Evolutionary conservation across 1,139 yeast species (phyloP), one percentile per base, ranked within the genome.

Genomic region (Geotrichum klebahnii): DNA sequence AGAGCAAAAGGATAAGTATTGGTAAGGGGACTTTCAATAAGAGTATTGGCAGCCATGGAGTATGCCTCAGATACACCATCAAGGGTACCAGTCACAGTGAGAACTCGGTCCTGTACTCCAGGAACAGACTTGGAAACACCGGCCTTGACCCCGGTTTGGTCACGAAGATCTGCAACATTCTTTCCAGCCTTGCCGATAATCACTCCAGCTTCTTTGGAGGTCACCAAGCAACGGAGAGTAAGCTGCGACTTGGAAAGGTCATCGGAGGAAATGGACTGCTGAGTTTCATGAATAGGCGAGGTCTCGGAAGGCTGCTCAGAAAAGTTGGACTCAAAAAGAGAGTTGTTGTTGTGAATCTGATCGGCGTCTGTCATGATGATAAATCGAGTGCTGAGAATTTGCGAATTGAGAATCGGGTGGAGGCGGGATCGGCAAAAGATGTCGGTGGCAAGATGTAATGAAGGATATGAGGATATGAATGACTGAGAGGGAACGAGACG

Each of bases 201-300:
- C 56, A 90, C 85, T 17, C 96, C 96, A 12, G 96, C 90, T 67
- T 89, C 97, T 64, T 84, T 85, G 51, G 94, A 80, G 10, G 94
- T 80, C 20, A 89, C 87, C 40, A 89, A 73, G 1, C 89, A 79
- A 58, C 96, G 75, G 31, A 69, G 54, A 9, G 72, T 66, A 26
- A 67, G 44, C 24, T 46, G 49, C 20, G 53, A 35, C 17, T 39
- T 41, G 28, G 49, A 36, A 17, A 53, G 40, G 14, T 53, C 55
- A 17, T 50, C 53, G 29, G 44, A 33, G 14, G 53, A 41, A 26
- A 49, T 14, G 10, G 47, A 20, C 4, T 20, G 37, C 44, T 40
- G 38, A 20, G 48, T 6, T 26, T 6, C 29, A 10, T 6, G 31
- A 17, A 10, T 16, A 6, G 26, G 40, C 5, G 38, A 31, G 12